Evolutionary conservation across 179 eudicot genomes (phyloP).

Genomic region (Kewa caespitosa): DNA sequence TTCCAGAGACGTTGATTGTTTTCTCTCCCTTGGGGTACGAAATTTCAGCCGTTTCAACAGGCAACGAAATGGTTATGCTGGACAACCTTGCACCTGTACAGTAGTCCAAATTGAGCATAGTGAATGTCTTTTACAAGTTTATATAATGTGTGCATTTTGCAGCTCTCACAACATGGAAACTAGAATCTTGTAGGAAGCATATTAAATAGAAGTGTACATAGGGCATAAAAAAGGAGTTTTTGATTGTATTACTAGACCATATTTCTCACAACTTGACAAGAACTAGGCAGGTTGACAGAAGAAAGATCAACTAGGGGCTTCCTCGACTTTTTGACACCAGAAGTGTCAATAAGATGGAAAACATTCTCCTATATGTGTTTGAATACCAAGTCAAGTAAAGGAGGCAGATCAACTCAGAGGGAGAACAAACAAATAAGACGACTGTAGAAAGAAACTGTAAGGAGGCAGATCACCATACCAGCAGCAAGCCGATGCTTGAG

Average conservation of each 20-base stretch:
- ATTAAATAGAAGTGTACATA: neutral
- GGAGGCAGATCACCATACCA: constrained; percentile 52
- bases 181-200: neutral
- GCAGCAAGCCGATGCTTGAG: constrained; percentile 98
- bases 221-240: neutral
- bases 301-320: neutral
- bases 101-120: constrained; percentile 9
- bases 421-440: neutral
- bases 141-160: constrained; percentile 9
- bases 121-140: constrained; percentile 2
- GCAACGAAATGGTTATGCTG: constrained; percentile 58
- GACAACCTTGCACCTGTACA: constrained; percentile 83
- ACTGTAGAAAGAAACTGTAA: neutral
- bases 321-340: neutral
- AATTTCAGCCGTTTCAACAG: constrained; percentile 58
- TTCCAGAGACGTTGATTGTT: constrained; percentile 63
- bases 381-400: constrained; percentile 4
- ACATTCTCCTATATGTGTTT: neutral
- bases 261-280: neutral
- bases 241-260: neutral
- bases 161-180: neutral
- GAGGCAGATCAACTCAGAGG: neutral
- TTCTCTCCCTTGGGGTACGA: constrained; percentile 54
- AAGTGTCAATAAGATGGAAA: neutral
- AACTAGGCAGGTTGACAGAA: neutral